phyloP scores from a whole-genome alignment of 257 asterid genomes.

The Nicotiana tomentosiformis region DNA sequence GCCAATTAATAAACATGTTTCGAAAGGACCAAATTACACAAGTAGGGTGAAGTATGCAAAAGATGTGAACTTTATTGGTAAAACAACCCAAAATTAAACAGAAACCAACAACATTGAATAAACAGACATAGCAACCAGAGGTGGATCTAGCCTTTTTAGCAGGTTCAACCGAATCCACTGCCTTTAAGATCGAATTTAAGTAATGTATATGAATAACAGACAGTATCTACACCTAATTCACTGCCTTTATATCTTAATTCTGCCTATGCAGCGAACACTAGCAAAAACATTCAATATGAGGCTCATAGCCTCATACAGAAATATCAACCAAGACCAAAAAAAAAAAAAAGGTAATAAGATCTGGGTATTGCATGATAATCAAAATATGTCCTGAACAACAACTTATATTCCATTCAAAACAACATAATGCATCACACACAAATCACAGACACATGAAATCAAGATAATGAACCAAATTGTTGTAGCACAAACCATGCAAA shows the following conservation, averaged over 20 bases:
- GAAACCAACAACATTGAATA: background rate
- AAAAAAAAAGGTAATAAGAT: background rate
- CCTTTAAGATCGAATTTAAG: no score
- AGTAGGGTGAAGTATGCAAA: background rate
- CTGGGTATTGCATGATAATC: background rate
- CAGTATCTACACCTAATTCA: background rate
- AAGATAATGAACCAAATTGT: background rate
- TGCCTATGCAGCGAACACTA: background rate
- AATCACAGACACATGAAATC: background rate
- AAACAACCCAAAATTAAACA: background rate
- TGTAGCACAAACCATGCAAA: background rate
- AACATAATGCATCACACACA: background rate
- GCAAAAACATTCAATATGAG: background rate
- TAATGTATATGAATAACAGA: background rate
- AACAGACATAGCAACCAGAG: background rate
- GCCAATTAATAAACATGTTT: background rate
- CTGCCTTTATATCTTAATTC: background rate
- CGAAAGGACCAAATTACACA: background rate
- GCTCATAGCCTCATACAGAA: slow-evolving; percentile 1
- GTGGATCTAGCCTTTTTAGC: background rate
- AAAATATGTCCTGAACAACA: background rate
- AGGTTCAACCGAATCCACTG: no score
- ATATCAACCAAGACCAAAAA: background rate
- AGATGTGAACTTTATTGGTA: background rate
- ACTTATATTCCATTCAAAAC: background rate